Evolutionary conservation across 805 yeast genomes (phyloP), one percentile per base, ranked within the genome.

Genomic region (Kodamaea neixiangensis): DNA sequence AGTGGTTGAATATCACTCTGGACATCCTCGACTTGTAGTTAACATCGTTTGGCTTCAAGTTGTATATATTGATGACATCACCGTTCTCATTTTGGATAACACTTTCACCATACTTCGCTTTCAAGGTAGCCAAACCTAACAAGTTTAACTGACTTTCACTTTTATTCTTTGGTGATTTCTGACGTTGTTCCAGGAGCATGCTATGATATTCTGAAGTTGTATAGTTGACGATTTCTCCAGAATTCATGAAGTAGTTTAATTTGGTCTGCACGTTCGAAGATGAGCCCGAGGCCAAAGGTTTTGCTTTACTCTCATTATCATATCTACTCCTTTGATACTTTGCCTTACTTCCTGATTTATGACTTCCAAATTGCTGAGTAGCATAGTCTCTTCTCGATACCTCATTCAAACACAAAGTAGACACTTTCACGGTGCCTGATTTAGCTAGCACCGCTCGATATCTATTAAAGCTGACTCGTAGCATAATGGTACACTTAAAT

Each of bases 31-130:
- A 56, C 10, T 54, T 51, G 14, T 58, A 54, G 9, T 52, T 54
- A 45, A 74, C 56, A 46, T 68, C 70, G 9, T 48, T 50, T 2
- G 69, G 56, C 6, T 47, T 51, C 15, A 72, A 53, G 18, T 53
- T 53, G 15, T 61, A 58, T n/a, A 69, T 42, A 33, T 62, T 52
- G 18, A 73, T 56, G 1, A 42, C 44, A 13, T 60, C 53, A 7
- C 75, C 75, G 7, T 59, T 45, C 2, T 48, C 51, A 35, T 64
- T 61, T 13, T 62, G 63, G 14, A 74, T 56, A 6, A 55, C 49
- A 34, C 51, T 49, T 38, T 54, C 57, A 46, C 71, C 75, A 52
- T 65, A 72, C 47, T 63, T 69, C 21, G 66, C 55, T 47, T 61
- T 59, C 34, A 73, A 56, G 7, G 68, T 47, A 35, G 65, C 54